phyloP scores from a whole-genome alignment of 495 filamentous ascomycete species.

The Trichocladium uniseriatum region DNA sequence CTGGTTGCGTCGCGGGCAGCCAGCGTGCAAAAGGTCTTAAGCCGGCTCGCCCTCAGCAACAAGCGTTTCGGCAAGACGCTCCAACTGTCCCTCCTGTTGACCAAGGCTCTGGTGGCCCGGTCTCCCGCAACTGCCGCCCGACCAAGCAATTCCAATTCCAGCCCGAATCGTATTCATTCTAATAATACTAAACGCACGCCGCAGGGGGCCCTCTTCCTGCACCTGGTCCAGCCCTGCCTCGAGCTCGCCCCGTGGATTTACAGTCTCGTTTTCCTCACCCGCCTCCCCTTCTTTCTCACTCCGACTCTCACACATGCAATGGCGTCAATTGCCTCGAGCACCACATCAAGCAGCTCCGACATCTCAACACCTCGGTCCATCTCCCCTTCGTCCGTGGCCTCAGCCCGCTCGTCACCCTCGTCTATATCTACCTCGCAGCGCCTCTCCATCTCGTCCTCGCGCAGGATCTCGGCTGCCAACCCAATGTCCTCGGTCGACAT shows the following conservation, averaged over 20 bases:
- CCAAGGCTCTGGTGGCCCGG: slow-evolving; percentile 15
- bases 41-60: slow-evolving; percentile 11
- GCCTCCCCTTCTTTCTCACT: slow-evolving; percentile 13
- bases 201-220: slow-evolving; percentile 13
- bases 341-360: slow-evolving; percentile 36
- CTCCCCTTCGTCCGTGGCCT: slow-evolving; percentile 38
- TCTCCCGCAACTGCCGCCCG: background rate
- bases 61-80: slow-evolving; percentile 5
- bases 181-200: slow-evolving; percentile 18
- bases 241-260: slow-evolving; percentile 20
- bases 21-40: slow-evolving; percentile 14
- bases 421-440: slow-evolving; percentile 43
- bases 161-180: slow-evolving; percentile 7
- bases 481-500: slow-evolving; percentile 46
- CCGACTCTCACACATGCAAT: slow-evolving; percentile 30
- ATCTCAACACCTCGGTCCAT: slow-evolving; percentile 45
- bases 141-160: background rate
- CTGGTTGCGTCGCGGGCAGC: slow-evolving; percentile 6
- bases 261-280: slow-evolving; percentile 14
- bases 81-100: slow-evolving; percentile 10
- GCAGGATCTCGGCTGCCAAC: slow-evolving; percentile 43
- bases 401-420: slow-evolving; percentile 42
- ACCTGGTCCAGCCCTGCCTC: slow-evolving; percentile 16
- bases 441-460: slow-evolving; percentile 40
- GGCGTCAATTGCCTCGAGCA: slow-evolving; percentile 41